Conservation (phyloP, 345 rosid species). For the Hibiscus mutabilis region DNA sequence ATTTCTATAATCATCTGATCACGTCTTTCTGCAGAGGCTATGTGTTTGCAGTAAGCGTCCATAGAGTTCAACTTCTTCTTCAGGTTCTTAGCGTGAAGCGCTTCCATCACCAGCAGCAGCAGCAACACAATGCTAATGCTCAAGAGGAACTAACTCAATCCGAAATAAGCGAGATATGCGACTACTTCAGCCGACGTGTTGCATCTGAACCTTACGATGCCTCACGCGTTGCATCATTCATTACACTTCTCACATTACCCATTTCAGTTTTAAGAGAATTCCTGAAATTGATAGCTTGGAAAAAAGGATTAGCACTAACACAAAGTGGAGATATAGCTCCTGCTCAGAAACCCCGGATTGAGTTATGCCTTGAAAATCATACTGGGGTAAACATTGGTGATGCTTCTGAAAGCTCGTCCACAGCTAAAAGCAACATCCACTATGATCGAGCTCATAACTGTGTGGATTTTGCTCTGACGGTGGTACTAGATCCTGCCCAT, state of each 20-base stretch:
- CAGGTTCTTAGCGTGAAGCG: constrained; percentile 96
- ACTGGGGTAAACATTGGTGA: constrained; percentile 36
- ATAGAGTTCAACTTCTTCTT: constrained; percentile 97
- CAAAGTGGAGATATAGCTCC: constrained; percentile 82
- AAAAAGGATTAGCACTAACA: constrained; percentile 71
- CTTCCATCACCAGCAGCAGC: constrained; percentile 70
- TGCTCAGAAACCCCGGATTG: constrained; percentile 85
- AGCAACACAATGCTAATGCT: constrained; percentile 47
- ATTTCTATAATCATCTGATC: constrained; percentile 5
- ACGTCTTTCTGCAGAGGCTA: constrained; percentile 62
- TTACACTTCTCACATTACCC: constrained; percentile 95
- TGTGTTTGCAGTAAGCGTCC: constrained; percentile 94
- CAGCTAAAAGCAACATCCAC: constrained; percentile 82
- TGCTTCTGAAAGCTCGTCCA: constrained; percentile 36
- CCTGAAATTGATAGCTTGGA: constrained; percentile 94
- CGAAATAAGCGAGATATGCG: constrained; percentile 91
- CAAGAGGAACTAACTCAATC: constrained; percentile 85
- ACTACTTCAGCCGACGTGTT: constrained; percentile 95
- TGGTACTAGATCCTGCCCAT: constrained; percentile 90
- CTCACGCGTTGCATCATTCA: constrained; percentile 96
- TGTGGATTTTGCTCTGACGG: constrained; percentile 81
- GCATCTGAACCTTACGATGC: constrained; percentile 99
- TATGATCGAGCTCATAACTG: constrained; percentile 72
- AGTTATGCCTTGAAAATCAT: constrained; percentile 91
- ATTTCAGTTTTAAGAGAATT: constrained; percentile 89